Evolutionary conservation across 2,329 filamentous ascomycete species (phyloP).

Genomic region (Aspergillus persii): DNA sequence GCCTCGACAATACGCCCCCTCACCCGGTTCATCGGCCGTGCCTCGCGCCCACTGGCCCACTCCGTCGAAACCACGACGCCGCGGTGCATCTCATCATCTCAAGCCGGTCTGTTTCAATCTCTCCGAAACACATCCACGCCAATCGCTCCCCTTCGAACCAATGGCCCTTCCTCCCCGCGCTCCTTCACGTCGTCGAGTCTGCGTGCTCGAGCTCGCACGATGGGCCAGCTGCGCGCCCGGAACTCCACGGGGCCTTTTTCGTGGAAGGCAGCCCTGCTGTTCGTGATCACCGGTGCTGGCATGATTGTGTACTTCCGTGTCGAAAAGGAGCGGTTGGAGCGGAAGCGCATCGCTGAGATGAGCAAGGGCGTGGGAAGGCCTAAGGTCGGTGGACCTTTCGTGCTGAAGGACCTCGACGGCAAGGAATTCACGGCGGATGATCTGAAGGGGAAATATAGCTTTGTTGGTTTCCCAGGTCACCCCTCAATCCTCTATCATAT

Average conservation of each 20-base stretch:
- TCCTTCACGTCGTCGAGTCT: slow-evolving; percentile 30
- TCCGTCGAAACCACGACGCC: slow-evolving; percentile 9
- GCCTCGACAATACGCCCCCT: slow-evolving; percentile 26
- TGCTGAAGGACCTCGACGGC: slow-evolving; percentile 78
- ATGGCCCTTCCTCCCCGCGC: slow-evolving; percentile 6
- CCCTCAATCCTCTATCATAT: background rate
- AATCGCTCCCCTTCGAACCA: background rate
- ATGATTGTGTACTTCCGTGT: slow-evolving; percentile 88
- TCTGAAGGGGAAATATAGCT: slow-evolving; percentile 77
- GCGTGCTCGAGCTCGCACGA: slow-evolving; percentile 32
- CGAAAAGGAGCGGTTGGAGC: slow-evolving; percentile 88
- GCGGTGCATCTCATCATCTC: slow-evolving; percentile 2
- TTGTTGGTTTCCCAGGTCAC: slow-evolving; percentile 36
- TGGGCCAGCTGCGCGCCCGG: slow-evolving; percentile 41
- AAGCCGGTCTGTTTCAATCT: slow-evolving; percentile 2
- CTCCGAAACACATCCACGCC: slow-evolving; percentile 1
- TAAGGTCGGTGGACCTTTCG: slow-evolving; percentile 87
- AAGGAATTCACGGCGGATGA: slow-evolving; percentile 73
- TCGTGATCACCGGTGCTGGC: slow-evolving; percentile 72
- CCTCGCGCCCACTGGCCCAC: slow-evolving; percentile 10
- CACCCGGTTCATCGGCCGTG: slow-evolving; percentile 13
- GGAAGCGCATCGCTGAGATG: slow-evolving; percentile 83
- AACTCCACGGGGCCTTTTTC: slow-evolving; percentile 69
- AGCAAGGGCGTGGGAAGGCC: slow-evolving; percentile 90
- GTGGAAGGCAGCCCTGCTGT: slow-evolving; percentile 83